Evolutionary conservation across 2,329 filamentous ascomycete genomes (phyloP).

Genomic region (Ophiostoma piceae): DNA sequence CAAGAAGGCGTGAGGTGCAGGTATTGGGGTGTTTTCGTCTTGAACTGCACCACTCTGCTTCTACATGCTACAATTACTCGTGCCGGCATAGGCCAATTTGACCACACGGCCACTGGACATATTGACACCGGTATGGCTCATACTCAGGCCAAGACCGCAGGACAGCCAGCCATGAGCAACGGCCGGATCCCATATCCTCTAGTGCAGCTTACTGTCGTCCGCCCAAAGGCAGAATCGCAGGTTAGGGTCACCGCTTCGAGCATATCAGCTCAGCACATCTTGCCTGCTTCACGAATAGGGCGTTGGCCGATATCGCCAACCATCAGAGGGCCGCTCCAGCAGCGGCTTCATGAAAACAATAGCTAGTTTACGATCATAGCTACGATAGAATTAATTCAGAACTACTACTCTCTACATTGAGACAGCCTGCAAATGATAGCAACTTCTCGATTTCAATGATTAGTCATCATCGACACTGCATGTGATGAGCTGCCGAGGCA

Average conservation of each 20-base stretch:
- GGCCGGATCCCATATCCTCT: too few relatives aligned
- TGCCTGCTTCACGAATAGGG: neutral
- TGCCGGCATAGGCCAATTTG: too few relatives aligned
- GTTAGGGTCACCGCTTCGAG: neutral
- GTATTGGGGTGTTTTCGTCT: too few relatives aligned
- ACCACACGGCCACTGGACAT: neutral
- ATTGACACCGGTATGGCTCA: too few relatives aligned
- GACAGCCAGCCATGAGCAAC: too few relatives aligned
- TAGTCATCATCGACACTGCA: neutral
- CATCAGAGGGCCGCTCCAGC: too few relatives aligned
- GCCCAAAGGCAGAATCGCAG: neutral
- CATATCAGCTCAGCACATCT: neutral
- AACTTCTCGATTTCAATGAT: neutral
- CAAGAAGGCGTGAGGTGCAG: slow-evolving; percentile 31
- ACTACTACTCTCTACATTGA: too few relatives aligned
- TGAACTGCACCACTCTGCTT: neutral
- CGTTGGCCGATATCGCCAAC: too few relatives aligned
- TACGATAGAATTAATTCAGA: too few relatives aligned
- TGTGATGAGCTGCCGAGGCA: neutral
- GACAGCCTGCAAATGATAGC: neutral
- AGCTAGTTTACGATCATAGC: too few relatives aligned
- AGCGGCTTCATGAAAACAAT: too few relatives aligned
- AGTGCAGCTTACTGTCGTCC: neutral
- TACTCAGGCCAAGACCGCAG: neutral
- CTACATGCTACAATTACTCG: neutral